Conservation (phyloP, 169 alveolate species). For the Cryptosporidium parvum region DNA sequence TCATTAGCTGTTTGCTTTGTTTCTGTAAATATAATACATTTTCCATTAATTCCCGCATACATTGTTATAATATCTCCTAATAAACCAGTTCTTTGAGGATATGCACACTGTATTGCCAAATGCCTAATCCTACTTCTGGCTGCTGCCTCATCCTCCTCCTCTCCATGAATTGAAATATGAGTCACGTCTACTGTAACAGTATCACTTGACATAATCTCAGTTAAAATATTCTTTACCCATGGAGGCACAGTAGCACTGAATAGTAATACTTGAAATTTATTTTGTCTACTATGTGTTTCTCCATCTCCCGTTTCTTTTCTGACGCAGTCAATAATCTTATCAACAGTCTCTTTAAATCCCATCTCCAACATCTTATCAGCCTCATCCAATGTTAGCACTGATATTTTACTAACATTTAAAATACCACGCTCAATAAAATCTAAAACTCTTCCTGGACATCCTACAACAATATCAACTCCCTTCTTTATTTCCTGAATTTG, state of each 20-base stretch:
- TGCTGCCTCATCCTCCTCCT: conserved; percentile 83
- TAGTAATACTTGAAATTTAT: conserved; percentile 85
- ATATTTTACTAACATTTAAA: conserved; percentile 80
- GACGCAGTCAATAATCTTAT: conserved; percentile 84
- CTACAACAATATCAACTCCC: conserved; percentile 89
- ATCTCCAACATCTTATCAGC: conserved; percentile 90
- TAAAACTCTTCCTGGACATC: conserved; percentile 91
- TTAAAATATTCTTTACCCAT: conserved; percentile 89
- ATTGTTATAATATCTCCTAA: conserved; percentile 87
- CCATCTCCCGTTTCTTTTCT: conserved; percentile 75
- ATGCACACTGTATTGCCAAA: conserved; percentile 88
- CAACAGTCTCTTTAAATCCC: conserved; percentile 87
- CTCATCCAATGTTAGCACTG: conserved; percentile 83
- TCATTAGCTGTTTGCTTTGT: conserved; percentile 91
- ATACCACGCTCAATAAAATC: conserved; percentile 88
- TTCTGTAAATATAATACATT: conserved; percentile 89
- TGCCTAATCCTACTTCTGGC: conserved; percentile 88
- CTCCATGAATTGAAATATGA: conserved; percentile 84
- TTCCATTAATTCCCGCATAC: conserved; percentile 83
- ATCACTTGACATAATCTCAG: conserved; percentile 77
- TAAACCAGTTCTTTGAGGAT: conserved; percentile 84
- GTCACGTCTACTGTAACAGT: conserved; percentile 77
- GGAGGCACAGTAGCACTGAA: conserved; percentile 92
- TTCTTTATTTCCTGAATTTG: conserved; percentile 83
- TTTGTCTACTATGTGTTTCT: background rate